Base-by-base conservation (phyloP, 306 rosid species). In the Psophocarpus tetragonolobus region DNA sequence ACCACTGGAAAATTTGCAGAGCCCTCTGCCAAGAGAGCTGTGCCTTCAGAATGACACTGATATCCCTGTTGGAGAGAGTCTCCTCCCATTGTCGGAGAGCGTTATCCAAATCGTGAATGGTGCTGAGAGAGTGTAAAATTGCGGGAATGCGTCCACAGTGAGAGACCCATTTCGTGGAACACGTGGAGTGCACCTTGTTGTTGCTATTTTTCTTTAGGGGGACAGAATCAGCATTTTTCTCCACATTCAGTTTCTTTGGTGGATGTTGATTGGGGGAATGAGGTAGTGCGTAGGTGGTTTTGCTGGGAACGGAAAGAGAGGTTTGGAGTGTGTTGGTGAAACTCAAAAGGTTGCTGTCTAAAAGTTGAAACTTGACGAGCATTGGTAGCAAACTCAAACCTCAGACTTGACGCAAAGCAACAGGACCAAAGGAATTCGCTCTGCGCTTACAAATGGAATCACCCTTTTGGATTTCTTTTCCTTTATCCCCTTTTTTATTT, bases 1-100 rank as follows among this genome's bases (percentile, higher is more conserved):
- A 89, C 97, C 97, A 91, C 75, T 89, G 87, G 57, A 93, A 91
- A 68, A 93, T 81, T 58, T 89, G 84, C 64, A 91, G 73, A 39
- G 93, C 84, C 79, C 91, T 87, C 83, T 82, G 79, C 90, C 96
- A 91, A 53, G 84, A 76, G 75, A 36, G 60, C 80, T 93, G 97
- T 81, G 87, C 85, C 77, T 89, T 93, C 87, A 93, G 84, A 74
- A 93, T 85, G 57, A 91, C 83, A 73, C 89, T 93, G 42, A 87
- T 89, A 85, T 93, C 96, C 80, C 85, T 91, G 65, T 75, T 82
- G 48, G 79, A 85, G 8, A 93, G 83, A 73, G 47, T 68, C 56
- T 79, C 84, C 15, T 82, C 80, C 96, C 94, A 93, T 0, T 90
- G 93, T 53, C 51, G 63, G 27, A 93, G 67, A 24, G 97, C 94